phyloP scores from a whole-genome alignment of 2,329 filamentous ascomycete genomes.

The Didymella arachidicola region DNA sequence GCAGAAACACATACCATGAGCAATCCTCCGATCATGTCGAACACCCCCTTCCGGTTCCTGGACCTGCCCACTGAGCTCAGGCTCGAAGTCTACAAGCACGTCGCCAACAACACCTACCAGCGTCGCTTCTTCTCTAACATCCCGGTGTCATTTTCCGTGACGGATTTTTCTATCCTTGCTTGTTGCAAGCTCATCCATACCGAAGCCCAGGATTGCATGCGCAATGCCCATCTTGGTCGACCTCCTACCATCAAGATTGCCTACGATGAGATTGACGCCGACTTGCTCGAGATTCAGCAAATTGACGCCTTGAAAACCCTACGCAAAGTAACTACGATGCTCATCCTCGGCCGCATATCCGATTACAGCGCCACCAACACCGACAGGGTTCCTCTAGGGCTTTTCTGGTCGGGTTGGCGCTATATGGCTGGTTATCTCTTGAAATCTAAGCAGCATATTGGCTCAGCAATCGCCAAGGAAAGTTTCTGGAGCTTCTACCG shows the following conservation, averaged over 20 bases:
- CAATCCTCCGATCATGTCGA: neutral
- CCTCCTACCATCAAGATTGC: neutral
- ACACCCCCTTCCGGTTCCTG: neutral
- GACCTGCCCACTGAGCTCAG: no score
- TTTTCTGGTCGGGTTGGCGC: neutral
- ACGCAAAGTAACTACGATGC: no score
- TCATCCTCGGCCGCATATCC: neutral
- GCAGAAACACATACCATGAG: neutral
- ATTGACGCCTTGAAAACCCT: neutral
- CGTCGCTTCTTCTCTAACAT: neutral
- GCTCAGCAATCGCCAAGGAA: neutral
- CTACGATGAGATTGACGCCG: neutral
- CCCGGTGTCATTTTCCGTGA: neutral
- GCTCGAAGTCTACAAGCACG: neutral
- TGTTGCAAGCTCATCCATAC: neutral
- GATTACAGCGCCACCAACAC: neutral
- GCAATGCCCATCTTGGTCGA: neutral
- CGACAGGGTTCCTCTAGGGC: neutral
- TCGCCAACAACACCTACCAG: neutral
- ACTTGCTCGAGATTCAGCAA: no score
- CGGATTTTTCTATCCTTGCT: neutral
- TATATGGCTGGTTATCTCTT: neutral
- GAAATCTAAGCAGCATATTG: neutral
- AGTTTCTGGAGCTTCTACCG: no score
- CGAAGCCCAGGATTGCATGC: neutral